A percentile compares a stretch with the other conserved stretches of the same genome.
These are phyloP conservation scores for Geotrichum klebahnii DNA, from an alignment of 1,139 yeast species.

Conservation along the genomic window DNA sequence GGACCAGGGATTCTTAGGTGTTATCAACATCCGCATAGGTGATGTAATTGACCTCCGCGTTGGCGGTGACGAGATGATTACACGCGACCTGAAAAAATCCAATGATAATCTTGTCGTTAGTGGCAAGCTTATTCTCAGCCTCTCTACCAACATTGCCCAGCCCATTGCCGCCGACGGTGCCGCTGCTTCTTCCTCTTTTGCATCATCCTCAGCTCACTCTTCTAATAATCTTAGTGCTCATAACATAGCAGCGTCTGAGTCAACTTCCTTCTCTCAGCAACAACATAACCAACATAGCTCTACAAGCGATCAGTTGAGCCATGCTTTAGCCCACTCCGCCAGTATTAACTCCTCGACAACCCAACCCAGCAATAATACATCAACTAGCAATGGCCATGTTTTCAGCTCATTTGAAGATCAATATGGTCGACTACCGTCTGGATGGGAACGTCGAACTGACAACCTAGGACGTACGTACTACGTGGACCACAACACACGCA, in stretches of 20 bases:
- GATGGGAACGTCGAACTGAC: slow-evolving; percentile 98
- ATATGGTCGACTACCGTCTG: slow-evolving; percentile 91
- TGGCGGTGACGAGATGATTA: slow-evolving; percentile 69
- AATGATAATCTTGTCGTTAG: slow-evolving; percentile 88
- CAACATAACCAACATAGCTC: slow-evolving; percentile 25
- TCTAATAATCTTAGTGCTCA: slow-evolving; percentile 21
- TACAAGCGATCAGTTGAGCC: slow-evolving; percentile 23
- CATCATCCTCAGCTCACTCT: slow-evolving; percentile 20
- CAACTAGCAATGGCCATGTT: slow-evolving; percentile 25
- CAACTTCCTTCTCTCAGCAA: slow-evolving; percentile 29
- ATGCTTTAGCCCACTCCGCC: slow-evolving; percentile 11
- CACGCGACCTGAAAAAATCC: slow-evolving; percentile 86
- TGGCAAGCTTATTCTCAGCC: slow-evolving; percentile 73
- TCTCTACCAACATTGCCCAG: slow-evolving; percentile 55
- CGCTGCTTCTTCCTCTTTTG: slow-evolving; percentile 21
- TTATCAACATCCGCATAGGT: slow-evolving; percentile 83
- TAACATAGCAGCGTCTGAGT: slow-evolving; percentile 24
- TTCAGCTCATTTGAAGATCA: slow-evolving; percentile 87
- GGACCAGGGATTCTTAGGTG: slow-evolving; percentile 98
- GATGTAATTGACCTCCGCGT: slow-evolving; percentile 76
- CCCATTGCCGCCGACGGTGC: slow-evolving; percentile 44
- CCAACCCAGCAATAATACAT: slow-evolving; percentile 30
- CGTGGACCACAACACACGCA: slow-evolving; percentile 94
- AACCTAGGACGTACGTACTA: slow-evolving; percentile 95
- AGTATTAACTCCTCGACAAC: slow-evolving; percentile 22